These are phyloP conservation scores for Monosporozyma servazzii DNA, from an alignment of 805 yeast genomes.

Conservation along the genomic window DNA sequence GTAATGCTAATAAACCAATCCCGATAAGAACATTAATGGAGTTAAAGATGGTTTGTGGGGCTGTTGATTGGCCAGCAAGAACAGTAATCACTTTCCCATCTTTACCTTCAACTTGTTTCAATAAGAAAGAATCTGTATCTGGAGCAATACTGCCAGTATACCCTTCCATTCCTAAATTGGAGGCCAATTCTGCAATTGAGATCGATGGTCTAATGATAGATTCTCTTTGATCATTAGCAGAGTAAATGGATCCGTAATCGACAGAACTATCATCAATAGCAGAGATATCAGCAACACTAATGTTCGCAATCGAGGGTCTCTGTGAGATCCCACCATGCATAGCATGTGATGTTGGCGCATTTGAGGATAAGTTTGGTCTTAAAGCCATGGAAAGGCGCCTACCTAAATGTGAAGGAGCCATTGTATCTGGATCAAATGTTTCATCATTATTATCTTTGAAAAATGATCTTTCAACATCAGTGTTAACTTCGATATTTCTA, in stretches of 20 bases:
- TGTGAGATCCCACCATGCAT: slow-evolving; percentile 4
- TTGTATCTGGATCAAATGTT: slow-evolving; percentile 55
- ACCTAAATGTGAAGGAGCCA: slow-evolving; percentile 58
- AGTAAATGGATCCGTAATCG: slow-evolving; percentile 33
- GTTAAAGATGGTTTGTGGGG: slow-evolving; percentile 68
- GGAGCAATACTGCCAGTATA: slow-evolving; percentile 25
- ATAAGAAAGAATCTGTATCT: slow-evolving; percentile 42
- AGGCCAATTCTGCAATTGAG: slow-evolving; percentile 37
- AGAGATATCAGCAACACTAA: slow-evolving; percentile 4
- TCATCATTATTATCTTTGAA: slow-evolving; percentile 54
- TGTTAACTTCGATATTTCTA: slow-evolving; percentile 40
- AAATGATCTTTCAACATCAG: slow-evolving; percentile 45
- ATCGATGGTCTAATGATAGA: slow-evolving; percentile 31
- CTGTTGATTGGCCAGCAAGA: slow-evolving; percentile 73
- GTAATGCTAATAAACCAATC: slow-evolving; percentile 64
- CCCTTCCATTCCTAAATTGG: slow-evolving; percentile 32
- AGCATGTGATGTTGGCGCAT: slow-evolving; percentile 10
- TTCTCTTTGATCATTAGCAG: slow-evolving; percentile 3
- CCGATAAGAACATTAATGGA: slow-evolving; percentile 72
- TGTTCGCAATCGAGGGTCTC: slow-evolving; percentile 6
- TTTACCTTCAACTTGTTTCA: slow-evolving; percentile 57
- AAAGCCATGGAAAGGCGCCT: slow-evolving; percentile 43
- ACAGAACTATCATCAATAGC: slow-evolving; percentile 21
- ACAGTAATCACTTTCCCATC: slow-evolving; percentile 66
- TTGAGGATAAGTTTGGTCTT: slow-evolving; percentile 1